Conservation (phyloP, 2,329 filamentous ascomycete species). For the Sporothrix euskadiensis region DNA sequence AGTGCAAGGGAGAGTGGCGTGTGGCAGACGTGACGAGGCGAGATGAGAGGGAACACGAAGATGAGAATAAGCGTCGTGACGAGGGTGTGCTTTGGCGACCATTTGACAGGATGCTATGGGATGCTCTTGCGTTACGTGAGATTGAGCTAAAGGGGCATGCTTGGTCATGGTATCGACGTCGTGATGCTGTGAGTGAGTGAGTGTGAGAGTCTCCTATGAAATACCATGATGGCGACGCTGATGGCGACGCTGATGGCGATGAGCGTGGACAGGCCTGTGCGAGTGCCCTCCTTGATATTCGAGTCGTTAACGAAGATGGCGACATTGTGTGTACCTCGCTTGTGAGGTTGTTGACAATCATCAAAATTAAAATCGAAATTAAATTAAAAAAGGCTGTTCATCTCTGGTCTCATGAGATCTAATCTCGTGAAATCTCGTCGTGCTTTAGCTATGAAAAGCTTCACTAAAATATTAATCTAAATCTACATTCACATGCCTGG, state of each 20-base stretch:
- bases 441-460: background rate
- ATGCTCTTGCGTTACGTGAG: background rate
- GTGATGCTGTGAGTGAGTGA: background rate
- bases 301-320: background rate
- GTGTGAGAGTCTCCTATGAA: background rate
- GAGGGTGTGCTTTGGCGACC: background rate
- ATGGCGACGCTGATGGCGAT: background rate
- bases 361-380: too few relatives aligned
- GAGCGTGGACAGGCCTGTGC: background rate
- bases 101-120: background rate
- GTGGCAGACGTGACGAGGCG: background rate
- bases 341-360: background rate
- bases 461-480: too few relatives aligned
- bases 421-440: background rate
- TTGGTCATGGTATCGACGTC: background rate
- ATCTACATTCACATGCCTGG: slow-evolving; percentile 7
- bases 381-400: background rate
- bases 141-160: too few relatives aligned
- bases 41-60: background rate
- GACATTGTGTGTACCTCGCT: background rate
- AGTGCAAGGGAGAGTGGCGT: background rate
- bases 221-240: background rate
- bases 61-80: background rate
- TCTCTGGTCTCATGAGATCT: background rate
- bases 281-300: background rate